phyloP scores from a whole-genome alignment of 768 basidiomycete species.

The Hygrophorus pudorinus region DNA sequence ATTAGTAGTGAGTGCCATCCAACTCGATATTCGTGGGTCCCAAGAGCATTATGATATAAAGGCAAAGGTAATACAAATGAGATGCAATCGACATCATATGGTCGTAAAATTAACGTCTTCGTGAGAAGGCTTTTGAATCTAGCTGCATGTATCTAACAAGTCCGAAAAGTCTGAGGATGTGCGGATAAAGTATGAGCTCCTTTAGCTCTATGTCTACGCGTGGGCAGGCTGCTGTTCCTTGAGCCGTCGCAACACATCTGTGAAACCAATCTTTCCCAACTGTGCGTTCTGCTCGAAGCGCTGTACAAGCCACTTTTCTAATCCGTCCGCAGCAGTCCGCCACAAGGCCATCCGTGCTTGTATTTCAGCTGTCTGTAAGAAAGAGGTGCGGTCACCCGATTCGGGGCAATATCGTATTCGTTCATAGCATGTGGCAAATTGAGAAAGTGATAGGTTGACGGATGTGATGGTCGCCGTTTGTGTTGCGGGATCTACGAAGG shows the following conservation, averaged over 20 bases:
- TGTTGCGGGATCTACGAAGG: conserved; percentile 79
- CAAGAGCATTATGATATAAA: too few species aligned
- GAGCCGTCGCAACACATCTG: conserved; percentile 73
- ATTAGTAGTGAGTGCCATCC: too few species aligned
- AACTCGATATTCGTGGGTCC: too few species aligned
- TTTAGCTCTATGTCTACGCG: not conserved
- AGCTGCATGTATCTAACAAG: not conserved
- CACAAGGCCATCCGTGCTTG: conserved; percentile 75
- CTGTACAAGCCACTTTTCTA: conserved; percentile 81
- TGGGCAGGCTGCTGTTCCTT: conserved; percentile 54
- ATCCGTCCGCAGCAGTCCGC: conserved; percentile 69
- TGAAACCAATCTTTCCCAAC: conserved; percentile 81
- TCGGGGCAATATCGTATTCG: conserved; percentile 77
- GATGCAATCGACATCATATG: too few species aligned
- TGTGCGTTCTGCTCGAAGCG: conserved; percentile 91
- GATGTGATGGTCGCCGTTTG: conserved; percentile 81
- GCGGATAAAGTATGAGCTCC: too few species aligned
- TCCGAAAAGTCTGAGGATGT: not conserved
- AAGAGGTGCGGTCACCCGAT: conserved; percentile 54
- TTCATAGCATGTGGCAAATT: conserved; percentile 89
- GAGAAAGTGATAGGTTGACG: conserved; percentile 89
- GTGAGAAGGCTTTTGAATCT: too few species aligned
- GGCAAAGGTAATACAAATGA: too few species aligned
- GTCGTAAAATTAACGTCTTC: too few species aligned
- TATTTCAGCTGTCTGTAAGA: conserved; percentile 87